Evolutionary conservation across 768 basidiomycete species (phyloP), one percentile per base, ranked within the genome.

Genomic region (Galerina sulciceps): DNA sequence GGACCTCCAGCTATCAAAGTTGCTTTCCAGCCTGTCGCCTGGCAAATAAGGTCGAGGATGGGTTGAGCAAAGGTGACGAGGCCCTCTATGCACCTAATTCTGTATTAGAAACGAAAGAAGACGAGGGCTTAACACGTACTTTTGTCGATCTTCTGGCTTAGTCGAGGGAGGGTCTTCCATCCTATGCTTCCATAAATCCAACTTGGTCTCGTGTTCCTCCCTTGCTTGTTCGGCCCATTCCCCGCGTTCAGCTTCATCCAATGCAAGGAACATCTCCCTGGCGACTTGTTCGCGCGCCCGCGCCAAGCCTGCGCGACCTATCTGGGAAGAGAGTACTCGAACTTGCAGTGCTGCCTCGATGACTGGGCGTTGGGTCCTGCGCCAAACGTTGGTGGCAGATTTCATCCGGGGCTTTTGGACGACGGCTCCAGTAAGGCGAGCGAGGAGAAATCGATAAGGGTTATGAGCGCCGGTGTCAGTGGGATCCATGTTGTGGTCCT

Each of bases 61-160:
- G 60, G 60, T 45, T 57, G 35, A 3, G 53, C 15, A n/a, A 57
- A 45, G 6, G 26, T 4, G 20, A 45, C 17, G 2, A 61, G 18
- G 37, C 22, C 15, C 18, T 57, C 49, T 3, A 26, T 35, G 42
- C 26, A 22, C 14, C 26, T 15, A 53, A 34, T 5, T 38, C 4
- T 14, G n/a, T 20, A 61, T 22, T 14, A 15, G 10, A 4, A 6
- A 34, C n/a, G 15, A 17, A 15, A 17, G 23, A 43, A 4, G 15
- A 34, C 6, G 17, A 37, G 34, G 26, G 26, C 26, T 26, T 53
- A 54, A 11, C 11, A 53, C 61, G 10, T 43, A 63, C 62, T 51
- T 26, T 46, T 63, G 62, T n/a, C 62, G 49, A 42, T 57, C 55
- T 41, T 26, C 51, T 18, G 62, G 62, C 5, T 41, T 34, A 1